phyloP scores from a whole-genome alignment of 1,139 yeast genomes.

The Martiniozyma asiatica region DNA sequence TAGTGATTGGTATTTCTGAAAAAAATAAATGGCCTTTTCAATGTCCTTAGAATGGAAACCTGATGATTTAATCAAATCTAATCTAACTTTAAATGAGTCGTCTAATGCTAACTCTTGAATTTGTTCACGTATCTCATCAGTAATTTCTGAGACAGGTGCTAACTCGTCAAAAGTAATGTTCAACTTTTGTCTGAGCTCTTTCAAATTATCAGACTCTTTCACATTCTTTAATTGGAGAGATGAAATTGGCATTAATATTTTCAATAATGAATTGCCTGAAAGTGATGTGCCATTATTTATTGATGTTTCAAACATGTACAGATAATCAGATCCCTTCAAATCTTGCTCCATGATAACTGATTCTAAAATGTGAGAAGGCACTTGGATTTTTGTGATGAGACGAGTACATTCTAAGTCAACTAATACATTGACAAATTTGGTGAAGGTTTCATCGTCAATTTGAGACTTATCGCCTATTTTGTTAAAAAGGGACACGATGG shows the following conservation, averaged over 20 bases:
- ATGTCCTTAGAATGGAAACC: conserved; percentile 24
- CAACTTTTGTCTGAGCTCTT: conserved; percentile 4
- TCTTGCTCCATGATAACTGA: conserved; percentile 4
- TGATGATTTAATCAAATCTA: conserved; percentile 20
- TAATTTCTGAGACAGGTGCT: conserved; percentile 8
- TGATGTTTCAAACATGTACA: conserved; percentile 14
- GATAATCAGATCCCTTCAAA: conserved; percentile 13
- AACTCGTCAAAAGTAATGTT: conserved; percentile 3
- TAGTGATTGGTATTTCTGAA: conserved; percentile 33
- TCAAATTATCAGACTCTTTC: conserved; percentile 9
- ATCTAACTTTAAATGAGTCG: conserved; percentile 6
- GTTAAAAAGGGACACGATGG: conserved; percentile 11
- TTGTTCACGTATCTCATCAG: conserved; percentile 11
- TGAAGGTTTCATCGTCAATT: conserved; percentile 7
- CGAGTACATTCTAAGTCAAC: conserved; percentile 12
- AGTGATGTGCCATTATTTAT: conserved; percentile 8
- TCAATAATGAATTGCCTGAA: conserved; percentile 10
- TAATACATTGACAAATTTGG: conserved; percentile 10
- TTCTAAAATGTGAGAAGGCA: conserved; percentile 9
- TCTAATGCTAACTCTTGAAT: conserved; percentile 14
- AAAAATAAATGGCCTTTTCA: conserved; percentile 30
- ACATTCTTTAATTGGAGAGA: conserved; percentile 7
- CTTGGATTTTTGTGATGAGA: conserved; percentile 8
- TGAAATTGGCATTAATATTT: conserved; percentile 16
- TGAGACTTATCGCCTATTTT: conserved; percentile 9